Conservation (phyloP, 2,329 filamentous ascomycete species). For the Colletotrichum cordylinicola region DNA sequence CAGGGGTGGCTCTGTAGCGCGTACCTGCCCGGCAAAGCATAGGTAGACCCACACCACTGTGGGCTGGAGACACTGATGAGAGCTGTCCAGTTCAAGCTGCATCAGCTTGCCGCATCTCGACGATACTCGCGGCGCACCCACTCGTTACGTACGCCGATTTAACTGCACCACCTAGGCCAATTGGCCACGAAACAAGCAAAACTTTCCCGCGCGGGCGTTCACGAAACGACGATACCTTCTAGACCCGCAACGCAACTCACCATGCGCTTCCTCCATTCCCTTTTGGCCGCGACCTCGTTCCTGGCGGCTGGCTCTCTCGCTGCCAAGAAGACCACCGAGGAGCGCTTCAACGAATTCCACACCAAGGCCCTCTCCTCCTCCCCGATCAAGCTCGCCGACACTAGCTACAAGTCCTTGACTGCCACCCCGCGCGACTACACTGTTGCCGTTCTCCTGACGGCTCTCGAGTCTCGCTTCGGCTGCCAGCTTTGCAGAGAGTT, state of each 20-base stretch:
- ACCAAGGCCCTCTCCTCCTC: conserved; percentile 67
- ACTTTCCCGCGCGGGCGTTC: conserved; percentile 23
- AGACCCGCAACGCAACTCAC: conserved; percentile 34
- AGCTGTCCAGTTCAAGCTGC: conserved; percentile 18
- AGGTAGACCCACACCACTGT: background rate
- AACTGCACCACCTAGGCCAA: conserved; percentile 23
- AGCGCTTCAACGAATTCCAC: conserved; percentile 76
- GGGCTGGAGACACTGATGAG: conserved; percentile 9
- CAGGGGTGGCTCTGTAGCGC: background rate
- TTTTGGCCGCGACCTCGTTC: conserved; percentile 69
- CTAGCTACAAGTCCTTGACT: conserved; percentile 77
- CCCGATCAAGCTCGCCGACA: conserved; percentile 81
- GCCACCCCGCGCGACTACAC: conserved; percentile 82
- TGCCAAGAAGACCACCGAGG: conserved; percentile 66
- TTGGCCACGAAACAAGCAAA: background rate
- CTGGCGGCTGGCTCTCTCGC: conserved; percentile 65
- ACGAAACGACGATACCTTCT: conserved; percentile 11
- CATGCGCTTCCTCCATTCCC: conserved; percentile 72
- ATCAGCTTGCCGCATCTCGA: background rate
- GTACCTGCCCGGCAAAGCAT: background rate
- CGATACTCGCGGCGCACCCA: background rate
- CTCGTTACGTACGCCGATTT: background rate
- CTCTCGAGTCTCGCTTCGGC: conserved; percentile 81
- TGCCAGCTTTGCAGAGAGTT: conserved; percentile 90
- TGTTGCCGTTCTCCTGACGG: conserved; percentile 83